Evolutionary conservation across 495 filamentous ascomycete species (phyloP).

Genomic region (Aspergillus bridgeri): DNA sequence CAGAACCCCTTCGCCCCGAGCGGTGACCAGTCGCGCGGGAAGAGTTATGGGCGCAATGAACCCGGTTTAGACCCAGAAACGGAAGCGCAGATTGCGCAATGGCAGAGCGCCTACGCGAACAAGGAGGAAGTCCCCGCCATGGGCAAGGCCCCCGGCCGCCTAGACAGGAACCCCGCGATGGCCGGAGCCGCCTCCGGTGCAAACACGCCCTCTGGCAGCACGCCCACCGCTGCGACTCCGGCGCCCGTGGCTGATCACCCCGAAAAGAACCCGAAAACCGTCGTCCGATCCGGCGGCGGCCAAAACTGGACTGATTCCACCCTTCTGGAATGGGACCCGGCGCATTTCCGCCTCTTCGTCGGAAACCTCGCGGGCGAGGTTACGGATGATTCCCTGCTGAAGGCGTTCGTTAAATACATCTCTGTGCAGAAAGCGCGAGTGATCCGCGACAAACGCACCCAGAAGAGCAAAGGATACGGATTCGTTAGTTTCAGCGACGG

Average conservation of each 20-base stretch:
- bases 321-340: conserved; percentile 92
- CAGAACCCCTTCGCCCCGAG: conserved; percentile 79
- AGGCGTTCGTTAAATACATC: conserved; percentile 85
- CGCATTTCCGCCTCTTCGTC: conserved; percentile 91
- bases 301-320: conserved; percentile 83
- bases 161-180: conserved; percentile 12
- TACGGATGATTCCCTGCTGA: conserved; percentile 90
- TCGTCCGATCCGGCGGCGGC: conserved; percentile 81
- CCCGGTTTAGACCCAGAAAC: conserved; percentile 74
- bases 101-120: conserved; percentile 85
- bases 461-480: conserved; percentile 91
- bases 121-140: conserved; percentile 43
- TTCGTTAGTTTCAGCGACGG: conserved; percentile 95
- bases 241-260: conserved; percentile 38
- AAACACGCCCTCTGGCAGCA: conserved; percentile 41
- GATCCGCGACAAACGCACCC: conserved; percentile 91
- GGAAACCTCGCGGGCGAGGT: conserved; percentile 98
- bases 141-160: conserved; percentile 23
- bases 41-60: conserved; percentile 41
- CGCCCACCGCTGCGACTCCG: conserved; percentile 27
- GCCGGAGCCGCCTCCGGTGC: conserved; percentile 32
- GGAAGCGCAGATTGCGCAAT: conserved; percentile 91
- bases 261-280: conserved; percentile 60
- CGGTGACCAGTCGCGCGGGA: conserved; percentile 30
- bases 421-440: conserved; percentile 91